phyloP scores from a whole-genome alignment of 805 yeast species.

The Candida hispaniensis region DNA sequence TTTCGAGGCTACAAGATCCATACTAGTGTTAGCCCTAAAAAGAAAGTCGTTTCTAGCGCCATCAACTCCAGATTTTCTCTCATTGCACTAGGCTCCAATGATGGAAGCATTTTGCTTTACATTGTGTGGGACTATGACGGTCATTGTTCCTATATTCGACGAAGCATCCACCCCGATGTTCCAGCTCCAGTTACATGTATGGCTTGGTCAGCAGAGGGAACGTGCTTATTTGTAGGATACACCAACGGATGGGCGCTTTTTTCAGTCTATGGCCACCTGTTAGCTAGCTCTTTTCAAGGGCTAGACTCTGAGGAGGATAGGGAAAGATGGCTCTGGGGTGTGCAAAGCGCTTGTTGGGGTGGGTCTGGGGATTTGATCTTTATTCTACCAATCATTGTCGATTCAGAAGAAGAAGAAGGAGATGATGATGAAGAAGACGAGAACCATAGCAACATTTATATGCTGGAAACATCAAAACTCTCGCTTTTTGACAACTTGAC shows the following conservation, averaged over 20 bases:
- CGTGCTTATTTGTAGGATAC: conserved; percentile 27
- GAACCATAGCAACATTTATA: no score
- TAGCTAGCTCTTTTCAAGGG: conserved; percentile 31
- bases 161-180: conserved; percentile 25
- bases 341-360: conserved; percentile 28
- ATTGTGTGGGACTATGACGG: conserved; percentile 32
- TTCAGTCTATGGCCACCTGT: conserved; percentile 40
- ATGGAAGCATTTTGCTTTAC: conserved; percentile 32
- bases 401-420: background rate
- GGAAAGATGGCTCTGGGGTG: conserved; percentile 23
- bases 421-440: no score
- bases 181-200: conserved; percentile 24
- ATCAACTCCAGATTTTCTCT: conserved; percentile 36
- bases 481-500: conserved; percentile 18
- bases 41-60: conserved; percentile 22
- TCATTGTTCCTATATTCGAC: conserved; percentile 23
- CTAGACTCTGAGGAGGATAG: conserved; percentile 21
- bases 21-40: conserved; percentile 5
- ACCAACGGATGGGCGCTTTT: conserved; percentile 39
- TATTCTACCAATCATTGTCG: conserved; percentile 22
- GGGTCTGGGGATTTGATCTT: conserved; percentile 31
- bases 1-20: conserved; percentile 16
- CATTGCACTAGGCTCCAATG: conserved; percentile 32
- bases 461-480: conserved; percentile 12
- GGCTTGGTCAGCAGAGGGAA: conserved; percentile 33